phyloP scores from a whole-genome alignment of 2,329 filamentous ascomycete genomes.

The Botryosphaeria dothidea region DNA sequence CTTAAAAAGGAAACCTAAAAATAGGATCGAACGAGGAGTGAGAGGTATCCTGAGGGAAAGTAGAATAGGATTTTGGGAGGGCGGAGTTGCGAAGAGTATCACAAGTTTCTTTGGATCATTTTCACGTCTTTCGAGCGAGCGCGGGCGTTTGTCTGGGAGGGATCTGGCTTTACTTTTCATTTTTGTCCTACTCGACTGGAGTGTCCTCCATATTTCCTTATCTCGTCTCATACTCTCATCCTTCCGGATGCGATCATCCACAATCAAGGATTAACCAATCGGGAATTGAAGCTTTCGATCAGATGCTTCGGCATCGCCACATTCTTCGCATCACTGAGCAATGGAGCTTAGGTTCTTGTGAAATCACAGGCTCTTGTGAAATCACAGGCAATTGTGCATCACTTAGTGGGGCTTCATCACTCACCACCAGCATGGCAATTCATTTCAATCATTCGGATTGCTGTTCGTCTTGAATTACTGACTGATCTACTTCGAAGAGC shows the following conservation, averaged over 20 bases:
- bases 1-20: too few relatives aligned
- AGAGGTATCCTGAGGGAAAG: background rate
- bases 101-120: background rate
- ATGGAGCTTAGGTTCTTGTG: background rate
- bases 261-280: background rate
- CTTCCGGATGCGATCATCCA: background rate
- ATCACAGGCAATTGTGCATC: conserved; percentile 1
- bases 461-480: conserved; percentile 12
- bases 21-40: background rate
- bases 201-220: conserved; percentile 8
- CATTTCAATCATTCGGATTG: background rate
- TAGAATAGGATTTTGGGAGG: background rate
- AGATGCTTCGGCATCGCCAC: background rate
- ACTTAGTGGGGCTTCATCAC: background rate
- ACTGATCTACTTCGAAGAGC: background rate
- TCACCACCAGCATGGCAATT: background rate
- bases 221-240: background rate
- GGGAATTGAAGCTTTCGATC: background rate
- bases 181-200: background rate
- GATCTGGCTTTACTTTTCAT: background rate
- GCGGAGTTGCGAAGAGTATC: background rate
- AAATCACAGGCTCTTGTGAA: background rate
- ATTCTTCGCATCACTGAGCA: too few relatives aligned
- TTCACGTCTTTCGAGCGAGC: conserved; percentile 1
- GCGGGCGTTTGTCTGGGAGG: background rate